Conservation (phyloP, 768 basidiomycete species). For the Auricularia auricula-judae region DNA sequence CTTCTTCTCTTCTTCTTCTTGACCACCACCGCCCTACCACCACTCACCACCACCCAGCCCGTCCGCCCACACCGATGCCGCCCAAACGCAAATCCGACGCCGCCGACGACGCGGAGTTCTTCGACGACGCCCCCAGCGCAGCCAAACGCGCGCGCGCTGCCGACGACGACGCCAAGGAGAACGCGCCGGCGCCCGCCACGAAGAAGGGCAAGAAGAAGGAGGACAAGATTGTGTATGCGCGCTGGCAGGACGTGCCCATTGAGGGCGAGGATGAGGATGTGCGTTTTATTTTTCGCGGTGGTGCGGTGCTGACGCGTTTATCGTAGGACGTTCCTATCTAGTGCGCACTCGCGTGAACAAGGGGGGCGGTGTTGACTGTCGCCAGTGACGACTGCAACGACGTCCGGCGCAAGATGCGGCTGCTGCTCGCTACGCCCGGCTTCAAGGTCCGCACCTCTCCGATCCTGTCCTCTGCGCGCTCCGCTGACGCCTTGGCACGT, state of each 20-base stretch:
- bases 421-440: conserved; percentile 28
- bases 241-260: conserved; percentile 30
- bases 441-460: conserved; percentile 25
- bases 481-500: not conserved
- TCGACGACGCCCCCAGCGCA: conserved; percentile 7
- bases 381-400: conserved; percentile 35
- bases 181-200: conserved; percentile 11
- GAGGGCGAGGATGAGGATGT: conserved; percentile 29
- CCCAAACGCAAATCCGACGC: too few species aligned
- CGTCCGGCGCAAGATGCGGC: conserved; percentile 33
- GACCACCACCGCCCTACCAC: too few species aligned
- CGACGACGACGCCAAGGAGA: conserved; percentile 8
- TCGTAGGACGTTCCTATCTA: conserved; percentile 17
- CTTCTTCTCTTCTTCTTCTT: too few species aligned
- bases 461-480: not conserved
- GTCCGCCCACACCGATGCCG: too few species aligned
- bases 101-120: too few species aligned
- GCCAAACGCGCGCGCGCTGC: not conserved
- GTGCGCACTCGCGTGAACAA: conserved; percentile 10
- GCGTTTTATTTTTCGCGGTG: not conserved
- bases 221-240: conserved; percentile 3
- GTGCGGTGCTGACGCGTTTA: conserved; percentile 1
- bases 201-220: conserved; percentile 20
- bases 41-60: too few species aligned
- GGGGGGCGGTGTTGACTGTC: not conserved